These are phyloP conservation scores for Sporothrix variecibatus DNA, from an alignment of 2,329 filamentous ascomycete genomes.

Conservation along the genomic window DNA sequence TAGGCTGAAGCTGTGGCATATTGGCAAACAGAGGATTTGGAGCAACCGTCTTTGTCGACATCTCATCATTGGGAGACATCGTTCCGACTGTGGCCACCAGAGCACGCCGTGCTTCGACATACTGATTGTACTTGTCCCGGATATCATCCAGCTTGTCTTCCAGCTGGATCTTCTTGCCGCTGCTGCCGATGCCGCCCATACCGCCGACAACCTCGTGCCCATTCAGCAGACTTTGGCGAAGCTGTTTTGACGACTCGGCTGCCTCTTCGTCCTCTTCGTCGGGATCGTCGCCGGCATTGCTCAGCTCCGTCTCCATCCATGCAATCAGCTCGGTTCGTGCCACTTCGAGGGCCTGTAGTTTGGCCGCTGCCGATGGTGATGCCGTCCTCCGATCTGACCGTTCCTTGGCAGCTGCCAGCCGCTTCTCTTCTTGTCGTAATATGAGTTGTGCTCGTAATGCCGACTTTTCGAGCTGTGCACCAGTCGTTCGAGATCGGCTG, in stretches of 20 bases:
- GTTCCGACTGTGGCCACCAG: slow-evolving; percentile 43
- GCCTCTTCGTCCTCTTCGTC: slow-evolving; percentile 28
- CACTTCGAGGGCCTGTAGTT: slow-evolving; percentile 55
- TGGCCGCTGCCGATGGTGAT: slow-evolving; percentile 38
- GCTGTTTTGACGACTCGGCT: slow-evolving; percentile 29
- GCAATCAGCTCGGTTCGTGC: slow-evolving; percentile 62
- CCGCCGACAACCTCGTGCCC: not conserved
- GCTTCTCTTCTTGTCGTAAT: slow-evolving; percentile 57
- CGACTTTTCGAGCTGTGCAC: slow-evolving; percentile 58
- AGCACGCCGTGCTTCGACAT: slow-evolving; percentile 51
- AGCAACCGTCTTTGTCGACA: not conserved
- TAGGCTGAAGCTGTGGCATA: slow-evolving; percentile 36
- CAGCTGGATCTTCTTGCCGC: slow-evolving; percentile 35
- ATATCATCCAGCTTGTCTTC: slow-evolving; percentile 49
- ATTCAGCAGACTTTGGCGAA: slow-evolving; percentile 29
- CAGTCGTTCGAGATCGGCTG: slow-evolving; percentile 49
- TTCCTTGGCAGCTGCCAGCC: slow-evolving; percentile 51
- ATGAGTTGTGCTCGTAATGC: slow-evolving; percentile 60
- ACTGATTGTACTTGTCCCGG: slow-evolving; percentile 56
- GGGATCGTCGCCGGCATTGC: slow-evolving; percentile 45
- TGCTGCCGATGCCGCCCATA: slow-evolving; percentile 11
- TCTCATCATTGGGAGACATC: not conserved
- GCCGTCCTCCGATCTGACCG: slow-evolving; percentile 36
- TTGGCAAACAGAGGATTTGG: slow-evolving; percentile 30
- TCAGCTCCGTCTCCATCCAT: slow-evolving; percentile 66